These are phyloP conservation scores for Aspergillus pseudoviridinutans DNA, from an alignment of 2,329 filamentous ascomycete species.

Conservation along the genomic window DNA sequence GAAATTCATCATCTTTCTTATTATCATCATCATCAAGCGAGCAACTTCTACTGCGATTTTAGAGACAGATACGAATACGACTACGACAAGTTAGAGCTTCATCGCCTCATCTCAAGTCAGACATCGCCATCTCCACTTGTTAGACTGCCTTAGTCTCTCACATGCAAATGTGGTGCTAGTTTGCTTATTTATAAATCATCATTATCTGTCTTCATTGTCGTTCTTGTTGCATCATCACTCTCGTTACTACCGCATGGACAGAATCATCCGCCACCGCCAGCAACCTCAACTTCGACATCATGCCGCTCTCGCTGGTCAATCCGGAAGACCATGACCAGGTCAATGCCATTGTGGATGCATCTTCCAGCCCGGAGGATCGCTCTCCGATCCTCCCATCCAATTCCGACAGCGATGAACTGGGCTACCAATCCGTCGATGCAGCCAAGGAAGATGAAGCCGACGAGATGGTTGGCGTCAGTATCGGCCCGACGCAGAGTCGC, in stretches of 20 bases:
- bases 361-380: background rate
- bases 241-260: background rate
- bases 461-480: constrained; percentile 55
- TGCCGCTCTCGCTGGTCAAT: constrained; percentile 5
- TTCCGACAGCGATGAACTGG: constrained; percentile 30
- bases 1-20: background rate
- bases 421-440: constrained; percentile 12
- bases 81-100: background rate
- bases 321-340: constrained; percentile 4
- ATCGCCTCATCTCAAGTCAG: background rate
- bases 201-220: background rate
- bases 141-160: constrained; percentile 2
- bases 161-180: constrained; percentile 1
- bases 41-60: background rate
- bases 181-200: background rate
- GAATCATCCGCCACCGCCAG: background rate
- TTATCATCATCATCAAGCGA: too few relatives aligned
- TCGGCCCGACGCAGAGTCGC: constrained; percentile 54
- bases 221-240: background rate
- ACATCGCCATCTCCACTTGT: background rate
- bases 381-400: constrained; percentile 20
- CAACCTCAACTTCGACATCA: background rate
- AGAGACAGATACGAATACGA: constrained; percentile 5
- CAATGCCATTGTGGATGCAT: constrained; percentile 3
- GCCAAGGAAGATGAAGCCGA: constrained; percentile 33